These are phyloP conservation scores for Mycena vitilis DNA, from an alignment of 768 basidiomycete genomes.

Conservation along the genomic window DNA sequence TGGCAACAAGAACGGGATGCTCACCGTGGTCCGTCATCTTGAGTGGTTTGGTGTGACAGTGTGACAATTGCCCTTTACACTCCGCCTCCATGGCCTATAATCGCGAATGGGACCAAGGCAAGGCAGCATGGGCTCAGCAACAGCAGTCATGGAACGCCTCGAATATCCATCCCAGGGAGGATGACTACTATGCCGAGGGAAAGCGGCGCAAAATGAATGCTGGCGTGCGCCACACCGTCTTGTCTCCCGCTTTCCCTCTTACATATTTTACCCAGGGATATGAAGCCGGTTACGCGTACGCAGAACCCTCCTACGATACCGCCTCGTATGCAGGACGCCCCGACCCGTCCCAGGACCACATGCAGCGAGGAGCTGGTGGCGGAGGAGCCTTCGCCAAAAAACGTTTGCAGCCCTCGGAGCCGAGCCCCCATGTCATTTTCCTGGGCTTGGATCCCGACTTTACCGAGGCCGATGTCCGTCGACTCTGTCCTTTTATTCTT, in stretches of 20 bases:
- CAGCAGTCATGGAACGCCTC: conserved; percentile 52
- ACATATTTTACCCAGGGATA: conserved; percentile 55
- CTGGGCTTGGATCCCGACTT: conserved; percentile 93
- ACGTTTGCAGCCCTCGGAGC: conserved; percentile 84
- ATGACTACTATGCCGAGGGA: conserved; percentile 74
- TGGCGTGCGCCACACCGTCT: conserved; percentile 61
- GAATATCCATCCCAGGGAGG: conserved; percentile 69
- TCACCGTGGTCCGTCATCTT: conserved; percentile 12
- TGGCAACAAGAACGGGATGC: background rate
- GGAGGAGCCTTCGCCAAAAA: conserved; percentile 67
- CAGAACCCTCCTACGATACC: conserved; percentile 49
- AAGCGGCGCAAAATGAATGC: conserved; percentile 86
- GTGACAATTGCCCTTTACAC: conserved; percentile 43
- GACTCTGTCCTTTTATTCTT: conserved; percentile 46
- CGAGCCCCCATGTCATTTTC: conserved; percentile 94
- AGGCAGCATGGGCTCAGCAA: conserved; percentile 67
- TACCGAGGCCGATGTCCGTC: conserved; percentile 91
- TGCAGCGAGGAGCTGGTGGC: conserved; percentile 55
- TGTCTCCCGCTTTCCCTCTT: conserved; percentile 3
- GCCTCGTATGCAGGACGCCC: conserved; percentile 46
- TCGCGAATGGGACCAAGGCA: conserved; percentile 90
- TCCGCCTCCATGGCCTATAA: conserved; percentile 73
- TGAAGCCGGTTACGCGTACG: conserved; percentile 60
- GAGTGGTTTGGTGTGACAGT: conserved; percentile 36
- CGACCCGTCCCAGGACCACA: conserved; percentile 56